Evolutionary conservation across 129 eudicot species (phyloP).

Genomic region (Dittrichia graveolens): DNA sequence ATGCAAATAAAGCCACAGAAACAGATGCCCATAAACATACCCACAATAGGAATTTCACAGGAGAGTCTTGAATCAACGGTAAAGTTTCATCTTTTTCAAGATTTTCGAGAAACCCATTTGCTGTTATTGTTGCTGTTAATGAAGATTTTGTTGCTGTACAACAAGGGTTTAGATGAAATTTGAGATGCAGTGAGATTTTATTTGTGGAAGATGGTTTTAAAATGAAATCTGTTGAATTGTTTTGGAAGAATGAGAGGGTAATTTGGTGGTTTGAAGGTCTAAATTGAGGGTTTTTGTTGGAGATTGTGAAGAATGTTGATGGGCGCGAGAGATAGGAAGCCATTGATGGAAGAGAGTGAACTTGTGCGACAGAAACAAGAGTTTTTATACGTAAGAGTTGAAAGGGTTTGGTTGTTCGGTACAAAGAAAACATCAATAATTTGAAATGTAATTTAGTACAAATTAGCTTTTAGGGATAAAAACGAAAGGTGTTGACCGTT

Average conservation of each 20-base stretch:
- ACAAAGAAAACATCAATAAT: background rate
- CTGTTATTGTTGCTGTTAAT: constrained; percentile 35
- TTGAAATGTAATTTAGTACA: background rate
- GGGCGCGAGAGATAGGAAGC: constrained; percentile 53
- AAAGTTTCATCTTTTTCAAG: constrained; percentile 37
- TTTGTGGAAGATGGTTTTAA: constrained; percentile 29
- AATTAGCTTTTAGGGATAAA: no score
- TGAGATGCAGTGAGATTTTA: constrained; percentile 32
- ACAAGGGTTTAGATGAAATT: constrained; percentile 31
- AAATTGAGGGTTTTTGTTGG: constrained; percentile 27
- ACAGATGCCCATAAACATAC: constrained; percentile 85
- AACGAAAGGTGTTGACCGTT: no score
- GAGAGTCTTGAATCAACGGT: constrained; percentile 35
- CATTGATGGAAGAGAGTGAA: constrained; percentile 36
- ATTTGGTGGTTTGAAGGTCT: constrained; percentile 29
- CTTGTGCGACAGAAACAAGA: constrained; percentile 25
- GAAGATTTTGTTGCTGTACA: constrained; percentile 22
- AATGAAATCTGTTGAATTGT: constrained; percentile 26
- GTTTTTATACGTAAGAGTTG: background rate
- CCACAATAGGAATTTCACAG: constrained; percentile 71
- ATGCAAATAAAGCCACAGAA: constrained; percentile 72
- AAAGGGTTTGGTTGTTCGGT: constrained; percentile 10
- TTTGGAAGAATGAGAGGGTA: constrained; percentile 22
- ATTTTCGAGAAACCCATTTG: constrained; percentile 39
- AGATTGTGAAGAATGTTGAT: constrained; percentile 31